Evolutionary conservation across 2,329 filamentous ascomycete genomes (phyloP), one percentile per base, ranked within the genome.

Genomic region (Sporothrix brunneoviolacea): DNA sequence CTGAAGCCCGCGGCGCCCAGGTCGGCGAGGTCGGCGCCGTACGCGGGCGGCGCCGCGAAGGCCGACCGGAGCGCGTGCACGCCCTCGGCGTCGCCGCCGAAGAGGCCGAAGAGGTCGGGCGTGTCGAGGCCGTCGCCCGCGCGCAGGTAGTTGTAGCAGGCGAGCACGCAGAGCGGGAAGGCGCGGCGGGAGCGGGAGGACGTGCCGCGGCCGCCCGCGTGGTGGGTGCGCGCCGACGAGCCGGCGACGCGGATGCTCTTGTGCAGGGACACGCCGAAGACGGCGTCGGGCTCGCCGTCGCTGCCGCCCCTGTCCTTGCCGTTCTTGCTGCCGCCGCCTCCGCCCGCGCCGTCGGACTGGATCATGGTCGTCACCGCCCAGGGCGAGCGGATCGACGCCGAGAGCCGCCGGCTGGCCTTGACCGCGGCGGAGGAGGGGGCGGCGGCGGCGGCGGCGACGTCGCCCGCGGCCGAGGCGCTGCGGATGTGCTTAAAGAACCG

Each of bases 141-240:
- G 48, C 59, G 66, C 53, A 71, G 57, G 53, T 68, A 70, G 47
- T 61, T 62, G 50, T 61, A 64, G 57, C 69, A 72, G 40, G 66
- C 65, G 41, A 70, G 64, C 41, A 73, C 60, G 55, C 67, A 70
- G 15, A 72, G 58, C 5, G 70, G 70, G 51, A 72, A 72, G 9
- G 68, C 66, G 22, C 67, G 64, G 35, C 47, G 36, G 28, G 64
- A 61, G 15, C 67, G 64, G 35, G 44, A 33, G 28, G 64, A 61
- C 15, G 67, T 65, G 4, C 64, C 64, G 2, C 59, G 61, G 16
- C 62, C 61, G 38, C 60, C 60, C 53, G 61, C 15, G 57, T 72
- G 70, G 48, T 66, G 65, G 0, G 68, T 68, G 52, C 66, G 64
- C 7, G 68, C 68, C 2, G 64, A 58, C 4, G 68, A 65, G 37